Evolutionary conservation across 352 stramenopile genomes (phyloP).

Genomic region (Globisporangium canariense): DNA sequence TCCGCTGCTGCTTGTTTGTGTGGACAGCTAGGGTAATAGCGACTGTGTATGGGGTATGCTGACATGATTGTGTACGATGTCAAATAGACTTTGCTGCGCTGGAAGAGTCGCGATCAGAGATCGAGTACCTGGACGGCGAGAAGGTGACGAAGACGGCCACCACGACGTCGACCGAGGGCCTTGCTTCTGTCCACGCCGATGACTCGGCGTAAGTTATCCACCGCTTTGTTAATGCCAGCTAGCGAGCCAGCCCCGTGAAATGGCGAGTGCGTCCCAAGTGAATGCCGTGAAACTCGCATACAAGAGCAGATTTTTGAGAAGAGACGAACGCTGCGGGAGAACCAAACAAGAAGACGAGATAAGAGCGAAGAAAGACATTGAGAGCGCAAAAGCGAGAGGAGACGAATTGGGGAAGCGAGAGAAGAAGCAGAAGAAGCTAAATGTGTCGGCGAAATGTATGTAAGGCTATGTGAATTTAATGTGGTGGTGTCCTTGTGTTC

Average conservation of each 20-base stretch:
- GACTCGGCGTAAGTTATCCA: conserved; percentile 11
- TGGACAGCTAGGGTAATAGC: not conserved
- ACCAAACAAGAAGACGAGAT: not conserved
- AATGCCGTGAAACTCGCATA: conserved; percentile 6
- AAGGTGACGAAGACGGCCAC: conserved; percentile 17
- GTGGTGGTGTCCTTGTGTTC: not conserved
- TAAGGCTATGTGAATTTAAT: conserved; percentile 1
- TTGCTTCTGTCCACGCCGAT: conserved; percentile 29
- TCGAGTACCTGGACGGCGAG: conserved; percentile 47
- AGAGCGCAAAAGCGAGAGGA: not conserved
- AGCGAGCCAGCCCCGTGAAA: not conserved
- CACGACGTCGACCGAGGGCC: conserved; percentile 7
- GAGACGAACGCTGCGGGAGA: not conserved
- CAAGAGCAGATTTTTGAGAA: not conserved
- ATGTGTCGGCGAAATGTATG: conserved; percentile 12
- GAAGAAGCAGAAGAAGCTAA: not conserved
- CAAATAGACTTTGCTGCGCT: conserved; percentile 51
- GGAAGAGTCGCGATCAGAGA: conserved; percentile 54
- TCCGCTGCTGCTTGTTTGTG: not conserved
- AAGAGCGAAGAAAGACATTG: not conserved
- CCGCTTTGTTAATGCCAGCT: not conserved
- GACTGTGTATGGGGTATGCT: not conserved
- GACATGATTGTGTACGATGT: not conserved
- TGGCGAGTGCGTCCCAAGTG: conserved; percentile 2
- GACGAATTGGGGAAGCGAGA: not conserved